These are phyloP conservation scores for Erigeron canadensis DNA, from an alignment of 129 eudicot genomes.

Conservation along the genomic window DNA sequence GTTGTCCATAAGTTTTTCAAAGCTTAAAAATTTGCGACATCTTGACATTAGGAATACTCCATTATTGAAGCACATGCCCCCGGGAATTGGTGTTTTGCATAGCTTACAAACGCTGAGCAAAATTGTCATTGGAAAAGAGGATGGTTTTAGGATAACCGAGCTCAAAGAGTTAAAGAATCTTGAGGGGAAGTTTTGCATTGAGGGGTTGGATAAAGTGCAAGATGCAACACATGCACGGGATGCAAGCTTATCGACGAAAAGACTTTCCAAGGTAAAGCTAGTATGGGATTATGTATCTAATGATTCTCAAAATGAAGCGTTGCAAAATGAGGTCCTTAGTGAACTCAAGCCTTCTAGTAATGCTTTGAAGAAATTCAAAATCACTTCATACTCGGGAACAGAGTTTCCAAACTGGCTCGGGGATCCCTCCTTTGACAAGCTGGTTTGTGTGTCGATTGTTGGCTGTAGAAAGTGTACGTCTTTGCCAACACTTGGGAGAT, in stretches of 20 bases:
- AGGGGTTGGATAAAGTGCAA: constrained; percentile 34
- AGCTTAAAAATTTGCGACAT: constrained; percentile 33
- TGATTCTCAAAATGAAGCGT: background rate
- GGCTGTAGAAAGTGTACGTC: constrained; percentile 7
- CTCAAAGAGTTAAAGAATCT: constrained; percentile 10
- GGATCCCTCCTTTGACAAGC: background rate
- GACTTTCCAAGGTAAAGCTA: constrained; percentile 22
- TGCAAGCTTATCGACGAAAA: constrained; percentile 28
- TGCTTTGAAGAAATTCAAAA: constrained; percentile 16
- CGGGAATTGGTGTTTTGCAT: background rate
- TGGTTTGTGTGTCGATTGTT: background rate
- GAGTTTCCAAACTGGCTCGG: constrained; percentile 33
- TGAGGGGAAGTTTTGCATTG: constrained; percentile 24
- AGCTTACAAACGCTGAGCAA: constrained; percentile 32
- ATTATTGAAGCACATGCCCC: constrained; percentile 35
- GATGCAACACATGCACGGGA: constrained; percentile 28
- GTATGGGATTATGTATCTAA: background rate
- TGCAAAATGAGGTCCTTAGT: constrained; percentile 34
- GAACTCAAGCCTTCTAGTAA: constrained; percentile 27
- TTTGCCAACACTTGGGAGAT: constrained; percentile 41
- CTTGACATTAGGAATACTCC: constrained; percentile 29
- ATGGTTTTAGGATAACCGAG: constrained; percentile 20
- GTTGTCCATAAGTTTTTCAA: background rate
- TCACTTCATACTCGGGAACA: constrained; percentile 27
- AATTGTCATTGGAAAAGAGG: constrained; percentile 19